A percentile compares a stretch with the other conserved stretches of the same genome.
Conservation (phyloP, 129 eudicot species). For the Artemisia tridentata region DNA sequence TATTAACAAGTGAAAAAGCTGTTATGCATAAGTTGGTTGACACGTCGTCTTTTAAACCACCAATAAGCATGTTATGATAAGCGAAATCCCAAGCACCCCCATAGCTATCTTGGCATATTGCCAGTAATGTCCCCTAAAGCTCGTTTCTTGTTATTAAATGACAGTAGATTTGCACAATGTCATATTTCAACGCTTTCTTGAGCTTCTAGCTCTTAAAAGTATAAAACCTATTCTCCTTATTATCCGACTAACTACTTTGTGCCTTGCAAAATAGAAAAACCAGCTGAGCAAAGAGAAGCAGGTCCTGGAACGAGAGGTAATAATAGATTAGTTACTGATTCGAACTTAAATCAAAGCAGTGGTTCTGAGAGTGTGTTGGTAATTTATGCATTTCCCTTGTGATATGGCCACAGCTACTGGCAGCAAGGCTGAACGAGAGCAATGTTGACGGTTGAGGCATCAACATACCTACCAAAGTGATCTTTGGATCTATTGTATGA, state of each 20-base stretch:
- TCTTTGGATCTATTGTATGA: background rate
- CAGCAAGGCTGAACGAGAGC: background rate
- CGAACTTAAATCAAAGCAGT: background rate
- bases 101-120: background rate
- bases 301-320: slow-evolving; percentile 23
- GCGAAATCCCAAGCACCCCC: too few species aligned
- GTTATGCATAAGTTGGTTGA: too few species aligned
- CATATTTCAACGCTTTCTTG: background rate
- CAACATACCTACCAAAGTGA: slow-evolving; percentile 5
- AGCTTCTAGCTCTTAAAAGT: background rate
- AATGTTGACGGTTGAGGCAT: background rate
- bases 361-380: background rate
- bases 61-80: too few species aligned
- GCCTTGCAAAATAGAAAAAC: slow-evolving; percentile 14
- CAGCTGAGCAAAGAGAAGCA: slow-evolving; percentile 29
- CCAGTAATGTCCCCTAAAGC: background rate
- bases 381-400: background rate
- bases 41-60: too few species aligned
- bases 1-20: too few species aligned
- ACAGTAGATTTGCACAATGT: too few species aligned
- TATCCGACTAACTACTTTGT: slow-evolving; percentile 1
- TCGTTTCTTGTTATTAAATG: too few species aligned
- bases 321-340: background rate
- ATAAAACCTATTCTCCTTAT: too few species aligned
- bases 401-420: slow-evolving; percentile 14